phyloP scores from a whole-genome alignment of 768 basidiomycete species.

The Russula virescens region DNA sequence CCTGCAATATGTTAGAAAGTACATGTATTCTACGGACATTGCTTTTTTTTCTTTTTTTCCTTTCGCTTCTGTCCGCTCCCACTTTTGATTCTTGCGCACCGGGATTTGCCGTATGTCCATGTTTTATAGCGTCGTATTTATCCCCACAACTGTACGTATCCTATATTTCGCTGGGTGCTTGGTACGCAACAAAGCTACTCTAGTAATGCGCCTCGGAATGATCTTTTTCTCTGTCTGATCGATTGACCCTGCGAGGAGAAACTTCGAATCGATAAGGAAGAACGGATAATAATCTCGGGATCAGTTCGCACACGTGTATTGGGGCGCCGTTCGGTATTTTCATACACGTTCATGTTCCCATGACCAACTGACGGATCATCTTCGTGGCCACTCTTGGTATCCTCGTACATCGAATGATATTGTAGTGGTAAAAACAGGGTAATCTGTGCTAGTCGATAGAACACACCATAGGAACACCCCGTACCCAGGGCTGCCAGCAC shows the following conservation, averaged over 20 bases:
- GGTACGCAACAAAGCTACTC: slow-evolving; percentile 24
- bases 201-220: slow-evolving; percentile 19
- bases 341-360: slow-evolving; percentile 12
- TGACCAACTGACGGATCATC: slow-evolving; percentile 12
- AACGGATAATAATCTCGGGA: background rate
- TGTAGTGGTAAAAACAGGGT: slow-evolving; percentile 15
- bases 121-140: slow-evolving; percentile 33
- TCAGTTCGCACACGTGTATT: background rate
- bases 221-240: slow-evolving; percentile 7
- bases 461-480: background rate
- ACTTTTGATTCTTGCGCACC: slow-evolving; percentile 25
- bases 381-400: background rate
- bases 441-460: slow-evolving; percentile 8
- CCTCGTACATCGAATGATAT: slow-evolving; percentile 13
- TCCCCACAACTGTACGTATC: slow-evolving; percentile 23
- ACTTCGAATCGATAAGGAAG: slow-evolving; percentile 14
- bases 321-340: background rate
- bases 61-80: background rate
- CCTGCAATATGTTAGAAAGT: slow-evolving; percentile 24
- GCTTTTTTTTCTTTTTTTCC: slow-evolving; percentile 21
- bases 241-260: background rate
- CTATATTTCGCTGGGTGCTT: slow-evolving; percentile 22
- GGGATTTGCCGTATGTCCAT: slow-evolving; percentile 27
- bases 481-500: background rate
- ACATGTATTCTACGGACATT: slow-evolving; percentile 24